Evolutionary conservation across 306 rosid species (phyloP), one percentile per base, ranked within the genome.

Genomic region (Pachyrhizus erosus): DNA sequence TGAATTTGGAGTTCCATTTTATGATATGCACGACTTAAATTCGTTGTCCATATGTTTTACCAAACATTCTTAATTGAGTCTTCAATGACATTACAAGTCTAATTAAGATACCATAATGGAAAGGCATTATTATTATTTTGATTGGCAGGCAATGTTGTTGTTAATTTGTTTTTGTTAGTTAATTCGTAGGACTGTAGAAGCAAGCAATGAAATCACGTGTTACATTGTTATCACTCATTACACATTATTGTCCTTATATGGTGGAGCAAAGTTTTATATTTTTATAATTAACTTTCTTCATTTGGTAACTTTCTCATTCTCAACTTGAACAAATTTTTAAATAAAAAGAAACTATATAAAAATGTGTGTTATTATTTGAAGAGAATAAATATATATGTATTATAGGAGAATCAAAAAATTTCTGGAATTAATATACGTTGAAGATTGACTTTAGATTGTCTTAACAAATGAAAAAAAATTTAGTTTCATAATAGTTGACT

Each of bases 1-100:
- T 51, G 31, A 67, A 52, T 37, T 70, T 42, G 18, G 10, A 27
- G 70, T n/a, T 80, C 39, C 77, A 27, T 18, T 57, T 33, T 14
- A 3, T 29, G 17, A 11, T 8, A 45, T 52, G 39, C 39, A 34
- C 13, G 21, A 9, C 26, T 79, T 5, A 23, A 12, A 51, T 69
- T 79, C 54, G 58, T 21, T 79, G 34, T 21, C 34, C 75, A 49
- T 17, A 52, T 15, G 72, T n/a, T 64, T 37, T 61, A 48, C 67
- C 80, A 62, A 72, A 71, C 76, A 39, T 62, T 33, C 49, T 46
- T 77, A 65, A 48, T 31, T 18, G 37, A 57, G 10, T 15, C 11
- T 75, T 75, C 37, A 55, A 34, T 10, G 17, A 3, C 31, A 73
- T 31, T 31, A 52, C 20, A 13, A 51, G 4, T 33, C 15, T 70